Evolutionary conservation across 2,329 filamentous ascomycete species (phyloP), one percentile per base, ranked within the genome.

Genomic region (Ciborinia camelliae): DNA sequence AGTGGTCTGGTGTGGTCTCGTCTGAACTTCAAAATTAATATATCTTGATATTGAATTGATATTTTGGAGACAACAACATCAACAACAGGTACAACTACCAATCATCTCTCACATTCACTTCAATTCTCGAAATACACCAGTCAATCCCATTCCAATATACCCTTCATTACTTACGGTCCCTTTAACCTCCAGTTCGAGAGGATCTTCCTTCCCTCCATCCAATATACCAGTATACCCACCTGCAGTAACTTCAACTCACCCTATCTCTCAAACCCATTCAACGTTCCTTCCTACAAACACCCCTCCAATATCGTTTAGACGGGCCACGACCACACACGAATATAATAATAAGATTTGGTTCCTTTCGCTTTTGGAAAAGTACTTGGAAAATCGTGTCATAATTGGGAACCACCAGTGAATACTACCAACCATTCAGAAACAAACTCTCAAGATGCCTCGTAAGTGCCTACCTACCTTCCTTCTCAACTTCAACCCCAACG

Each of bases 401-500:
- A n/a, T 54, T 45, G 30, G 60, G 7, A 45, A 55, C 50, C 28
- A 45, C n/a, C 2, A 51, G 43, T 60, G 45, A 51, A 60, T 51
- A 37, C n/a, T n/a, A n/a, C n/a, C n/a, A 4, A 26, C 7, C 15
- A 28, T 58, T 60, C 45, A 39, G 15, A 2, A 47, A 20, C 15
- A 9, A 54, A 23, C 20, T 35, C 3, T 26, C 60, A 62, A 43
- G 14, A 62, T 62, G 60, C 60, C 60, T 62, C n/a, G 60, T 62
- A 55, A 62, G 60, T 62, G 23, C 39, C 37, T 23, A 23, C 35
- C 10, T 39, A 3, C 41, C 41, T 45, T 45, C 41, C 18, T 45
- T 45, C 41, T 45, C 18, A n/a, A n/a, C 35, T 23, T 54, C 48
- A 52, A 52, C n/a, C 23, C 12, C 26, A 57, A 26, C 26, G 8